Conservation (phyloP, 148 eudicot species). For the Arbutus unedo region DNA sequence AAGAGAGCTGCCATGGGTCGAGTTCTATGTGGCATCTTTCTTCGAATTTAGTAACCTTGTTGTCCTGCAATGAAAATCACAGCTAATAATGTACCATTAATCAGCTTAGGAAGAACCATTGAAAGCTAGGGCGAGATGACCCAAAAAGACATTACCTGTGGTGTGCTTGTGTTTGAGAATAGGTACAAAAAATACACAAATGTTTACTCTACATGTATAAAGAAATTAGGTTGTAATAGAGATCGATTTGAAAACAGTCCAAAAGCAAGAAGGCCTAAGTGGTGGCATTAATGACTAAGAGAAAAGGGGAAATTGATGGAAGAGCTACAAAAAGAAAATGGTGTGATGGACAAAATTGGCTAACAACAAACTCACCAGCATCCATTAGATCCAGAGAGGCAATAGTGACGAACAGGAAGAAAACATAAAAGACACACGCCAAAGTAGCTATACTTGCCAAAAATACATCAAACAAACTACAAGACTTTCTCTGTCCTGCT, state of each 20-base stretch:
- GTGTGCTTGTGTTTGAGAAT: not conserved
- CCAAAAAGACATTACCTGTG: not conserved
- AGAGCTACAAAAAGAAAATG: too few species aligned
- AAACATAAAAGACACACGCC: not conserved
- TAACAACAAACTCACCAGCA: not conserved
- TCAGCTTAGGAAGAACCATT: not conserved
- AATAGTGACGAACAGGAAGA: not conserved
- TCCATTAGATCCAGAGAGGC: not conserved
- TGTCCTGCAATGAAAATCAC: not conserved
- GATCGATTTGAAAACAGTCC: too few species aligned
- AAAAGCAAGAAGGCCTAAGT: too few species aligned
- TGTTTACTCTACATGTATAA: too few species aligned
- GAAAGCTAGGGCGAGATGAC: not conserved
- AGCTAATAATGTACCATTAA: not conserved
- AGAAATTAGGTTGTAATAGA: too few species aligned
- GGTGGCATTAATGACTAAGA: too few species aligned
- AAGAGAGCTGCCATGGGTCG: constrained; percentile 83
- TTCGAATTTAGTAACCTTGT: not conserved
- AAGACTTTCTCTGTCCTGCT: too few species aligned
- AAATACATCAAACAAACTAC: not conserved
- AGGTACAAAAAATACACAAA: too few species aligned
- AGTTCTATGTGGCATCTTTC: constrained; percentile 74
- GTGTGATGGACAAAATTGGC: not conserved
- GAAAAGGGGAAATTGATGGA: too few species aligned
- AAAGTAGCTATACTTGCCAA: not conserved